Evolutionary conservation across 2,329 filamentous ascomycete genomes (phyloP).

Genomic region (Ophiocordyceps unilateralis): DNA sequence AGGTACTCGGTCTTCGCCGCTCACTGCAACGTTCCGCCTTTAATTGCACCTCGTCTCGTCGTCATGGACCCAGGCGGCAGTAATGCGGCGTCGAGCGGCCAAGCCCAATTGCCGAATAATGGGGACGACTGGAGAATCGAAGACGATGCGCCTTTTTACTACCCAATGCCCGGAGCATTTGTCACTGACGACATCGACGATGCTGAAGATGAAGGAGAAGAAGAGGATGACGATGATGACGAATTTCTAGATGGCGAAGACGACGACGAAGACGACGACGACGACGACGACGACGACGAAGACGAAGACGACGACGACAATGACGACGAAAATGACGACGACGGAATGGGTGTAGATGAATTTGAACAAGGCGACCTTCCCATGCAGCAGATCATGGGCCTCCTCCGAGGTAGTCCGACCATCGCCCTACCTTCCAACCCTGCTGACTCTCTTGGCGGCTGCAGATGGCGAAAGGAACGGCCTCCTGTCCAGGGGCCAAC

Average conservation of each 20-base stretch:
- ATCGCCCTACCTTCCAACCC: background rate
- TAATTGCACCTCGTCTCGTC: too few relatives aligned
- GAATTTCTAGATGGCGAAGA: slow-evolving; percentile 8
- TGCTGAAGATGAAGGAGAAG: slow-evolving; percentile 3
- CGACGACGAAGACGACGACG: slow-evolving; percentile 5
- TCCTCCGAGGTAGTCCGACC: slow-evolving; percentile 12
- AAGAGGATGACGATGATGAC: slow-evolving; percentile 6
- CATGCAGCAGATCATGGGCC: slow-evolving; percentile 17
- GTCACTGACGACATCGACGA: slow-evolving; percentile 9
- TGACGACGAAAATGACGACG: slow-evolving; percentile 8
- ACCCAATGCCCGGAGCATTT: slow-evolving; percentile 1
- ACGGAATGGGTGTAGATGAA: slow-evolving; percentile 1
- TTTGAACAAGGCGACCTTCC: slow-evolving; percentile 10
- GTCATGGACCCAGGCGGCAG: too few relatives aligned
- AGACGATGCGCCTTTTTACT: background rate
- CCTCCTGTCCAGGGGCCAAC: slow-evolving; percentile 17
- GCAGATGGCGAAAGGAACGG: slow-evolving; percentile 11
- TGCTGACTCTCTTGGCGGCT: background rate
- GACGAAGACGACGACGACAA: slow-evolving; percentile 10
- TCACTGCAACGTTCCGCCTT: too few relatives aligned
- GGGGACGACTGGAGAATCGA: background rate
- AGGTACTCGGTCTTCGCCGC: too few relatives aligned
- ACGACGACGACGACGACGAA: slow-evolving; percentile 4
- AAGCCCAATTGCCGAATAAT: background rate
- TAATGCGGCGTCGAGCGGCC: background rate